phyloP scores from a whole-genome alignment of 768 basidiomycete genomes.

The Boletus eberwhitei region DNA sequence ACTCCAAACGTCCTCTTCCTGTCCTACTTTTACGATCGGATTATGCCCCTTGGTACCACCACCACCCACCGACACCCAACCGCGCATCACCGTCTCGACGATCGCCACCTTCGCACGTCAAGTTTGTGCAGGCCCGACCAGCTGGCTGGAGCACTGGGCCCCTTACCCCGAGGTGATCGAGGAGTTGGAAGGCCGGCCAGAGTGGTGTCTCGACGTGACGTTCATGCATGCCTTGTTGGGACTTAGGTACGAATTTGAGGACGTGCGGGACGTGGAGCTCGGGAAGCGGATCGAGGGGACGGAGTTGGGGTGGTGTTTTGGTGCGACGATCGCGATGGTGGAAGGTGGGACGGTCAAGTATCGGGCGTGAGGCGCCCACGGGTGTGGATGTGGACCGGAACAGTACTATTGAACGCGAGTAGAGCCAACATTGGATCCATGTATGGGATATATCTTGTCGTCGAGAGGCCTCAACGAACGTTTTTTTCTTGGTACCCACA shows the following conservation, averaged over 20 bases:
- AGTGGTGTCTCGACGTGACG: slow-evolving; percentile 94
- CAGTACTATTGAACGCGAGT: neutral
- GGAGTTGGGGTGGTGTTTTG: slow-evolving; percentile 92
- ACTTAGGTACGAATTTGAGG: slow-evolving; percentile 87
- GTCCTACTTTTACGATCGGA: no score
- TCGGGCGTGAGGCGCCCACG: slow-evolving; percentile 24
- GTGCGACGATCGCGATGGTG: slow-evolving; percentile 77
- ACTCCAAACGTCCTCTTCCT: slow-evolving; percentile 74
- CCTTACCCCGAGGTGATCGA: slow-evolving; percentile 45
- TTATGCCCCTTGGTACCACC: no score
- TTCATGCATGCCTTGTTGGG: slow-evolving; percentile 89
- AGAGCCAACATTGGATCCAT: neutral
- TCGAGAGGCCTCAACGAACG: no score
- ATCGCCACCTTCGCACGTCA: slow-evolving; percentile 61
- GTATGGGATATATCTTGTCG: no score
- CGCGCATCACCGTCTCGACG: slow-evolving; percentile 47
- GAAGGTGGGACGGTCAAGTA: slow-evolving; percentile 60
- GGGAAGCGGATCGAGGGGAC: slow-evolving; percentile 88
- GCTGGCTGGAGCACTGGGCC: slow-evolving; percentile 56
- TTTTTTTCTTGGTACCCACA: no score
- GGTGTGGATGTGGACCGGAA: neutral
- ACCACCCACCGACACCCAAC: slow-evolving; percentile 21
- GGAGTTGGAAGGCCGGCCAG: slow-evolving; percentile 80
- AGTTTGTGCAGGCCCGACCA: slow-evolving; percentile 67
- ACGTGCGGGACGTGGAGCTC: slow-evolving; percentile 62